Conservation (phyloP, 139 green algal species). For the Micromonas pusilla region DNA sequence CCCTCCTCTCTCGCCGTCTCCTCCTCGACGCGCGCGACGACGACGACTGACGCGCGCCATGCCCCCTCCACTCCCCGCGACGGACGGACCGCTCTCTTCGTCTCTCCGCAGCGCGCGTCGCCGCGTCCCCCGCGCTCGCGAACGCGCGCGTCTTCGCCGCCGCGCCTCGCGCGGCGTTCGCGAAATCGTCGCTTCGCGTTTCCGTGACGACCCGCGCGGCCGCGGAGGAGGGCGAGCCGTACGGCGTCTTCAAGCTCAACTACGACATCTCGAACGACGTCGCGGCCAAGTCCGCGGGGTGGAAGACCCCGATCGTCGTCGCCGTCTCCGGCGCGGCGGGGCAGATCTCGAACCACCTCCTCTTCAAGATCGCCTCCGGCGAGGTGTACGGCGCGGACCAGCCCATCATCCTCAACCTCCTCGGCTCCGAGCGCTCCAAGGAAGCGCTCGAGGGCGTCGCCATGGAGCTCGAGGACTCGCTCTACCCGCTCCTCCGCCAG, state of each 20-base stretch:
- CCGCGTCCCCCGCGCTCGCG: not conserved
- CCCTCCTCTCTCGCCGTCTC: no score
- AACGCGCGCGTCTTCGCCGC: not conserved
- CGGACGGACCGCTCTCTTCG: no score
- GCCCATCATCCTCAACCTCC: slow-evolving; percentile 74
- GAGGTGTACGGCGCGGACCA: slow-evolving; percentile 72
- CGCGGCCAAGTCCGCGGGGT: not conserved
- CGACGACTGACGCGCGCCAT: no score
- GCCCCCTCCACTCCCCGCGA: no score
- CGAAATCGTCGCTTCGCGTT: not conserved
- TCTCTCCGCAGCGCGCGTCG: no score
- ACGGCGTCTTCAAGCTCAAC: slow-evolving; percentile 24
- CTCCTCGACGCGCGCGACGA: no score
- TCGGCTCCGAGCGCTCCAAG: slow-evolving; percentile 63
- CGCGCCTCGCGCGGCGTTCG: not conserved
- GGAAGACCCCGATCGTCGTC: slow-evolving; percentile 44
- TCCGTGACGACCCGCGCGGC: not conserved
- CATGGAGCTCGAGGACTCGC: slow-evolving; percentile 91
- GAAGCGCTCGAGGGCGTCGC: slow-evolving; percentile 83
- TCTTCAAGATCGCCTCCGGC: slow-evolving; percentile 72
- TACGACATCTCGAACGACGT: slow-evolving; percentile 27
- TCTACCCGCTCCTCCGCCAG: slow-evolving; percentile 82
- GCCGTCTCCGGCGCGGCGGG: slow-evolving; percentile 76
- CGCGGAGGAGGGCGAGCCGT: not conserved
- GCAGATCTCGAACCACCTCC: slow-evolving; percentile 85